Percentiles rank a stretch among this genome's conserved stretches.
These are phyloP conservation scores for Pythium periplocum DNA, from an alignment of 352 stramenopile genomes.

Conservation along the genomic window DNA sequence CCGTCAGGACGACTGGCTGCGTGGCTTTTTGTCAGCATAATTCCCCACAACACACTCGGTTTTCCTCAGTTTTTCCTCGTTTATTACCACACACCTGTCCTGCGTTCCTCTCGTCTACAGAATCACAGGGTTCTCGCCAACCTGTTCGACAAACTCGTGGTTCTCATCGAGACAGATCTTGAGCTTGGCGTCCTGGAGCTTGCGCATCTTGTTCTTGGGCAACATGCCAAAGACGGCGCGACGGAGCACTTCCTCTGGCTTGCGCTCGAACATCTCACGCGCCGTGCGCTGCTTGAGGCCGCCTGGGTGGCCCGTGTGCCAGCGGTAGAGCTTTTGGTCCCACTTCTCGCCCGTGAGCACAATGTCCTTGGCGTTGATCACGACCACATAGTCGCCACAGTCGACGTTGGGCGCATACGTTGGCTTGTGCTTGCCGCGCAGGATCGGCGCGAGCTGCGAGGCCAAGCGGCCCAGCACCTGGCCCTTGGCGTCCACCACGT, in stretches of 20 bases:
- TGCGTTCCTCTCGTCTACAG: slow-evolving; percentile 34
- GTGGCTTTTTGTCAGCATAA: too few species aligned
- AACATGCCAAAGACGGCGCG: slow-evolving; percentile 98
- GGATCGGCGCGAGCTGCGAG: slow-evolving; percentile 93
- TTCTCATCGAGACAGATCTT: slow-evolving; percentile 94
- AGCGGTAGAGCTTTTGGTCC: slow-evolving; percentile 97
- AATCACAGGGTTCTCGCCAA: slow-evolving; percentile 83
- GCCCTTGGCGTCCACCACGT: slow-evolving; percentile 94
- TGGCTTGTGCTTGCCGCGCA: slow-evolving; percentile 99
- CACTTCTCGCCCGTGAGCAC: slow-evolving; percentile 96
- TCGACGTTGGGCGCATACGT: slow-evolving; percentile 97
- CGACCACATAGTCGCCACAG: slow-evolving; percentile 97
- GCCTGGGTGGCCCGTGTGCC: slow-evolving; percentile 97
- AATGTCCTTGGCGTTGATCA: slow-evolving; percentile 95
- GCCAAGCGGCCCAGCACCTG: slow-evolving; percentile 96
- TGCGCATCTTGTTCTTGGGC: slow-evolving; percentile 95
- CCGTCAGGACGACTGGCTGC: too few species aligned
- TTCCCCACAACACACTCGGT: too few species aligned
- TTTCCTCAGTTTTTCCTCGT: too few species aligned
- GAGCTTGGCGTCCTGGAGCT: slow-evolving; percentile 93
- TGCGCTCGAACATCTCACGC: slow-evolving; percentile 92
- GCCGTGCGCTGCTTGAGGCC: slow-evolving; percentile 94
- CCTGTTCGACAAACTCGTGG: slow-evolving; percentile 89
- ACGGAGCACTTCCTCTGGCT: slow-evolving; percentile 93
- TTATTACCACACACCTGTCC: background rate